phyloP scores from a whole-genome alignment of 495 filamentous ascomycete species.

The Hypoxylon subgilvum region DNA sequence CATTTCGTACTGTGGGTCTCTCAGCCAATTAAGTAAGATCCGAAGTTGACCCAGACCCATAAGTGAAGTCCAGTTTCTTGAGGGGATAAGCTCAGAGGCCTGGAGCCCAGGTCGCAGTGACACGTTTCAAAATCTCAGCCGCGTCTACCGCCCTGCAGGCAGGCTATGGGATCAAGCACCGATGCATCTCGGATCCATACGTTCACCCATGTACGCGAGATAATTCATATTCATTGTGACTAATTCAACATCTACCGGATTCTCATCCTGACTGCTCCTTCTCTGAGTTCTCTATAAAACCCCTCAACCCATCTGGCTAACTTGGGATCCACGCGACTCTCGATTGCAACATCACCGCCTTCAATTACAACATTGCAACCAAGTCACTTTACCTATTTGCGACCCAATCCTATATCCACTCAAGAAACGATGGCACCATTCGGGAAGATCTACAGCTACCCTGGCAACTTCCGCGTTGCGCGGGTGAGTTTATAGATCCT shows the following conservation, averaged over 20 bases:
- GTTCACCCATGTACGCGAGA: too few species aligned
- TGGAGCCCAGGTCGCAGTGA: neutral
- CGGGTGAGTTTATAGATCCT: slow-evolving; percentile 47
- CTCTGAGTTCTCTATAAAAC: slow-evolving; percentile 15
- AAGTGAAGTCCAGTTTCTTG: too few species aligned
- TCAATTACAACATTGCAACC: slow-evolving; percentile 19
- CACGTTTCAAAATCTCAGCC: slow-evolving; percentile 11
- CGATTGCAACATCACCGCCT: slow-evolving; percentile 31
- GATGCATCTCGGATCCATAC: too few species aligned
- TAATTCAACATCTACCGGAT: slow-evolving; percentile 5
- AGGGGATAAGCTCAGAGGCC: too few species aligned
- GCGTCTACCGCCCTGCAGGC: slow-evolving; percentile 3
- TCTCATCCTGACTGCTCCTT: neutral
- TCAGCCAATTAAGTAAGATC: too few species aligned
- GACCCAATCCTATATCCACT: neutral
- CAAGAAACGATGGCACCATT: slow-evolving; percentile 58
- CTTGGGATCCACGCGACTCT: too few species aligned
- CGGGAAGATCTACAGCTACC: slow-evolving; percentile 58
- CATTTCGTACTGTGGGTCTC: too few species aligned
- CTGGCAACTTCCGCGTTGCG: slow-evolving; percentile 54
- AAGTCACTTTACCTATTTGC: neutral
- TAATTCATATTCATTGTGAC: slow-evolving; percentile 5
- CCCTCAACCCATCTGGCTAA: too few species aligned
- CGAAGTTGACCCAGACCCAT: too few species aligned
- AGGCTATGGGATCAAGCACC: too few species aligned